Evolutionary conservation across 345 rosid genomes (phyloP), one percentile per base, ranked within the genome.

Genomic region (Physaria fendleri): DNA sequence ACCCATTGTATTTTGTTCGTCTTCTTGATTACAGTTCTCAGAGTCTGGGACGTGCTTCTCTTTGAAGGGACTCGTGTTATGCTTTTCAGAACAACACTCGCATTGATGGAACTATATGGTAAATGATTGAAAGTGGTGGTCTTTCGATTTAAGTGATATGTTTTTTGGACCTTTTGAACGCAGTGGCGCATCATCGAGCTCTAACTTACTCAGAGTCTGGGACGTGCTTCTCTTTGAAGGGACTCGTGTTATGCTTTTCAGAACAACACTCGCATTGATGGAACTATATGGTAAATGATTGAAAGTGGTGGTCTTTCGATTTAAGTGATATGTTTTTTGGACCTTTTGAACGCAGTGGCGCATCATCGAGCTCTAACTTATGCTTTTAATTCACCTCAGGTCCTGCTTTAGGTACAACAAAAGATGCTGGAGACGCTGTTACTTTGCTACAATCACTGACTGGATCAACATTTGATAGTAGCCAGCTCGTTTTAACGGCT

Each of bases 341-440:
- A 34, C 40, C 63, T 49, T 34, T 54, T 29, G 56, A 39, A 40
- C 43, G 42, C 35, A 51, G 21, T 40, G 30, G 15, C 56, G 32
- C 59, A 29, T 38, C 59, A 32, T 40, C 5, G 43, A 22, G 11
- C 46, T 64, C 66, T 71, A 56, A 48, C 23, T 59, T 58, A 52
- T 59, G 68, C 76, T 69, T n/a, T 66, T 77, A 75, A 70, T 73
- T 45, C 69, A 37, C 51, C 74, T 73, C 66, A 90, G 99, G 99
- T 70, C 97, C 99, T 66, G 97, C 95, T 54, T 65, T 94, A 51
- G 97, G 90, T 70, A 94, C 97, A 40, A 84, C 97, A 38, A 94
- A 90, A 71, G 99, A 94, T 81, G 99, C 99, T 38, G 99, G 99
- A 46, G 97, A 94, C 68, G 99, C 97, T 44, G 90, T 94, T 66